Base-by-base conservation (phyloP, 805 yeast genomes). In the Saccharomycopsis schoenii region DNA sequence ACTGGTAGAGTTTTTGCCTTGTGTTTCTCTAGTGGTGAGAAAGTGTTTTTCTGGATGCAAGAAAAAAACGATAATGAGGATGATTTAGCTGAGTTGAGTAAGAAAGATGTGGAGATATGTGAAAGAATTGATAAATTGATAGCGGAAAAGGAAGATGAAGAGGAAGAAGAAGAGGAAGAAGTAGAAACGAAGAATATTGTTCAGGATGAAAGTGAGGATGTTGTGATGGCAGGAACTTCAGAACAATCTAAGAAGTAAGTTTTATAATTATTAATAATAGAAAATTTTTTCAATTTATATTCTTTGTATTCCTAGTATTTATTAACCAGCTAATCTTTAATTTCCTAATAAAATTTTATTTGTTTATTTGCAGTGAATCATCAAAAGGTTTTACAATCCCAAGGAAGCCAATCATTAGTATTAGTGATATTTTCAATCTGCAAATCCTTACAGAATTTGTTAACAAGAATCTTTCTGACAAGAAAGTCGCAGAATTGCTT, bases 1-100 rank as follows among this genome's bases (percentile, higher is more conserved):
- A 81, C 90, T 0, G 97, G 96, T 15, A 77, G 97, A 63, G 91
- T 90, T 15, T 85, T 83, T 66, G 84, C 85, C 25, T 77, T 86
- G 72, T 79, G 81, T 62, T 86, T 86, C 70, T 77, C 84, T 61
- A 80, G 89, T 34, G 87, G 88, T 57, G 84, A 85, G 42, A 76
- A 80, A 62, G 69, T 72, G 60, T 65, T 78, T 61, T 78, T 71
- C 69, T 89, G 97, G 97, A 75, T 90, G 73, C 97, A 89, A 72
- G 88, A 84, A 66, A 69, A 81, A 64, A 77, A 76, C 58, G 89
- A 85, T 9, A 83, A 83, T 68, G 88, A 84, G 61, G 87, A 85
- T 64, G 80, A 80, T 58, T 78, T 78, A 51, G 74, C 74, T 59
- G 78, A 79, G 68, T 80, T 86, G 73, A 82, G 86, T 34, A 79